These are phyloP conservation scores for Pichia thaimueangensis DNA, from an alignment of 805 yeast genomes.

Conservation along the genomic window DNA sequence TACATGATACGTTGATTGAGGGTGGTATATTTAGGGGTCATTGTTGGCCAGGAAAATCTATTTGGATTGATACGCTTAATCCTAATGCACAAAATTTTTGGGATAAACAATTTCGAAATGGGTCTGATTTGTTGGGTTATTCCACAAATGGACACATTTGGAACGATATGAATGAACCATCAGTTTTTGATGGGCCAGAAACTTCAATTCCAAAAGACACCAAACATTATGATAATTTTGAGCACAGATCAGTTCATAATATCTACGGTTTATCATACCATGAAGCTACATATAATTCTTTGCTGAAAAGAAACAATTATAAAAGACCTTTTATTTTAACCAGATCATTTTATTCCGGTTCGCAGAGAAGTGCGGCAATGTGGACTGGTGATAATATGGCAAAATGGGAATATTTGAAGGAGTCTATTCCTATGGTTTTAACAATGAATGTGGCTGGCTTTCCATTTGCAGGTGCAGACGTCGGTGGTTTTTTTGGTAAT, in stretches of 20 bases:
- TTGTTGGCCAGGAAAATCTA: conserved; percentile 97
- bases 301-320: conserved; percentile 42
- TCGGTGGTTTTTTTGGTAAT: conserved; percentile 93
- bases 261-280: conserved; percentile 74
- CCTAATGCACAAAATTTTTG: conserved; percentile 57
- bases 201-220: conserved; percentile 81
- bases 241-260: conserved; percentile 89
- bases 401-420: conserved; percentile 77
- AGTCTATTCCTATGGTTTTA: conserved; percentile 82
- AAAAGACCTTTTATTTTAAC: conserved; percentile 85
- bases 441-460: conserved; percentile 76
- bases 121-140: conserved; percentile 38
- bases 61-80: conserved; percentile 85
- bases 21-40: conserved; percentile 69
- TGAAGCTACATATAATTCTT: conserved; percentile 68
- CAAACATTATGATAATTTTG: conserved; percentile 74
- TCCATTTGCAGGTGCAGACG: conserved; percentile 95
- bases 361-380: conserved; percentile 85
- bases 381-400: conserved; percentile 99
- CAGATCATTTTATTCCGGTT: conserved; percentile 82
- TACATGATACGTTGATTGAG: conserved; percentile 41
- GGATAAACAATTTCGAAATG: conserved; percentile 44
- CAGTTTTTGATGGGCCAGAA: conserved; percentile 92
- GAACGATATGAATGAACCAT: conserved; percentile 99
- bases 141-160: conserved; percentile 73